Evolutionary conservation across 177 flowering plant species (phyloP), one percentile per base, ranked within the genome.

Genomic region (Vitis hybrid): DNA sequence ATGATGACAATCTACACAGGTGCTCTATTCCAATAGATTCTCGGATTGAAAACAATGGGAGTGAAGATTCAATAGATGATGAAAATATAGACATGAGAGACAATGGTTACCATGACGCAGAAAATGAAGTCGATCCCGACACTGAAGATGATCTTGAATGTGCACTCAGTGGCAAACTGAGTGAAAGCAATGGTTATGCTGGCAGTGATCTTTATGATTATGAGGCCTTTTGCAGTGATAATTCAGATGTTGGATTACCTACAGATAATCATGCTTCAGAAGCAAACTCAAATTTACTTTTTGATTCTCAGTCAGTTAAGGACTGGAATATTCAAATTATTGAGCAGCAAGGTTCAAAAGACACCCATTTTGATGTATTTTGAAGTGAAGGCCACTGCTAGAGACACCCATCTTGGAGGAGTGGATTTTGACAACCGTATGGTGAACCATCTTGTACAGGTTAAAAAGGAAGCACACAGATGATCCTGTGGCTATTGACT

Each of bases 131-230:
- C 64, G 91, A 88, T 67, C 89, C 71, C 7, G 98, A 91, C 57
- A 83, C 85, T 62, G 93, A 90, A 72, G 89, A 86, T 70, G 94
- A 91, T 65, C 76, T 75, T 72, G 97, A 87, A 58, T 93, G 97
- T 52, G 85, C 85, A 18, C 80, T 84, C 52, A 90, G 94, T 81
- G 98, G 94, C 31, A 95, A 91, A 77, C 75, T 89, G 73, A 90
- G 99, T 76, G 98, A 86, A 79, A 95, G 92, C 74, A 90, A 98
- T 78, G 93, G 96, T 31, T 89, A 80, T 80, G 89, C 76, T 70
- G 92, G 89, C 74, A 87, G 89, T 73, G 99, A 93, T 84, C 92
- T 91, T 53, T 95, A 95, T 78, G 94, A 88, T 72, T 87, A 86
- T 70, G 90, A 95, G 99, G 99, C 77, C 31, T 83, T 85, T 79